phyloP scores from a whole-genome alignment of 1,284 basidiomycete species.

The Heterobasidion irregulare region DNA sequence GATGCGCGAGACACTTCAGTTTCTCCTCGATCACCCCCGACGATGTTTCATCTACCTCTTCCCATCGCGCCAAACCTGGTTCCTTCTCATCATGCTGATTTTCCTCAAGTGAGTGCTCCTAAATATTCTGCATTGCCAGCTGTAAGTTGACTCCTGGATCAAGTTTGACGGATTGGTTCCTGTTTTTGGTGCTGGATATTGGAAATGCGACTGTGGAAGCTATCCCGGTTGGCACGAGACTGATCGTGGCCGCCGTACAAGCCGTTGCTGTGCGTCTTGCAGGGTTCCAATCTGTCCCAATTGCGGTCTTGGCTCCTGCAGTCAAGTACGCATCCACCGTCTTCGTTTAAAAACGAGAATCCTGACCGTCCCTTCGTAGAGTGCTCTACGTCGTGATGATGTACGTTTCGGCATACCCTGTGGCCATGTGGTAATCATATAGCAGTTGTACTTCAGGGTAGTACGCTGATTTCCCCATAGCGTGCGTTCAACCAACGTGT shows the following conservation, averaged over 20 bases:
- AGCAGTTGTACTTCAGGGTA: conserved; percentile 29
- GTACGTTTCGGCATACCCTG: conserved; percentile 34
- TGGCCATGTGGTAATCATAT: conserved; percentile 21
- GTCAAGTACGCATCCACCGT: conserved; percentile 33
- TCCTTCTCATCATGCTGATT: conserved; percentile 62
- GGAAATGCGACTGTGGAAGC: conserved; percentile 67
- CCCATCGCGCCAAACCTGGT: conserved; percentile 91
- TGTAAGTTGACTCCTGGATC: background rate
- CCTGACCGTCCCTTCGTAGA: conserved; percentile 17
- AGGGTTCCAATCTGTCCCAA: conserved; percentile 74
- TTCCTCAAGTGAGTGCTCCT: conserved; percentile 48
- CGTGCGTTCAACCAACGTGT: conserved; percentile 94
- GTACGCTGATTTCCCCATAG: conserved; percentile 25
- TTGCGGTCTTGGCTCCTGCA: conserved; percentile 67
- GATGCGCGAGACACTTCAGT: conserved; percentile 73
- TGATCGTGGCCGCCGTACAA: conserved; percentile 65
- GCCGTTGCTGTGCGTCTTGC: conserved; percentile 81
- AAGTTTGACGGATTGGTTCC: conserved; percentile 64
- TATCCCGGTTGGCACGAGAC: conserved; percentile 64
- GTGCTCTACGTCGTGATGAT: conserved; percentile 59
- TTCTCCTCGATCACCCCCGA: conserved; percentile 90
- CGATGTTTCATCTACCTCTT: conserved; percentile 93
- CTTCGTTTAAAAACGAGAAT: conserved; percentile 5
- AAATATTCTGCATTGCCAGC: background rate
- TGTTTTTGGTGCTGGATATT: conserved; percentile 86